Percentiles rank a stretch among this genome's conserved stretches.
Conservation (phyloP, 805 yeast species). For the Zygotorulaspora danielsina region DNA sequence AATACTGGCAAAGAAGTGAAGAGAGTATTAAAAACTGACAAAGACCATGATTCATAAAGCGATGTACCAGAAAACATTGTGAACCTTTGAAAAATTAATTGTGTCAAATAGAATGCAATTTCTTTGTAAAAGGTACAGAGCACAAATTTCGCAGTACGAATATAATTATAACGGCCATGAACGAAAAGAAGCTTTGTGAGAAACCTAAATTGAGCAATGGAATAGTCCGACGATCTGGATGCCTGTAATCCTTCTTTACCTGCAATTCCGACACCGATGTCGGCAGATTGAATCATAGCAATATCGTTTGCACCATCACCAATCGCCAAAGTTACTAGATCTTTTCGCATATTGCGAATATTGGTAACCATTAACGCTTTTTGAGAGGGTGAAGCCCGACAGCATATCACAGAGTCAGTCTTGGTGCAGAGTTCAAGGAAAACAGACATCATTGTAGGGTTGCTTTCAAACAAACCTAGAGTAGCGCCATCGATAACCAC, state of each 20-base stretch:
- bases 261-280: conserved; percentile 94
- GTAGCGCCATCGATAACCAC: conserved; percentile 95
- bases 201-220: conserved; percentile 91
- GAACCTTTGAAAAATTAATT: conserved; percentile 78
- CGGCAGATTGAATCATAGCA: conserved; percentile 99
- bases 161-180: conserved; percentile 93
- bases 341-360: conserved; percentile 65
- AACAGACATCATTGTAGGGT: conserved; percentile 63
- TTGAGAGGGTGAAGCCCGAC: conserved; percentile 96
- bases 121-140: conserved; percentile 94
- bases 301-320: conserved; percentile 99
- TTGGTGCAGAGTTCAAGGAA: conserved; percentile 82
- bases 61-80: conserved; percentile 91
- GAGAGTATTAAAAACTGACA: conserved; percentile 94
- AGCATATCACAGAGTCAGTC: conserved; percentile 87
- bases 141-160: conserved; percentile 86
- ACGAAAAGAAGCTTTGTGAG: conserved; percentile 78
- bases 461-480: conserved; percentile 64
- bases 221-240: conserved; percentile 88
- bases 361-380: conserved; percentile 83
- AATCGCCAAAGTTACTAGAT: conserved; percentile 83
- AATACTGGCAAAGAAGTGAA: conserved; percentile 91
- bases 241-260: conserved; percentile 98
- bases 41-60: conserved; percentile 90
- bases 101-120: conserved; percentile 81